These are phyloP conservation scores for Penicillium tannophilum DNA, from an alignment of 495 filamentous ascomycete species.

Conservation along the genomic window DNA sequence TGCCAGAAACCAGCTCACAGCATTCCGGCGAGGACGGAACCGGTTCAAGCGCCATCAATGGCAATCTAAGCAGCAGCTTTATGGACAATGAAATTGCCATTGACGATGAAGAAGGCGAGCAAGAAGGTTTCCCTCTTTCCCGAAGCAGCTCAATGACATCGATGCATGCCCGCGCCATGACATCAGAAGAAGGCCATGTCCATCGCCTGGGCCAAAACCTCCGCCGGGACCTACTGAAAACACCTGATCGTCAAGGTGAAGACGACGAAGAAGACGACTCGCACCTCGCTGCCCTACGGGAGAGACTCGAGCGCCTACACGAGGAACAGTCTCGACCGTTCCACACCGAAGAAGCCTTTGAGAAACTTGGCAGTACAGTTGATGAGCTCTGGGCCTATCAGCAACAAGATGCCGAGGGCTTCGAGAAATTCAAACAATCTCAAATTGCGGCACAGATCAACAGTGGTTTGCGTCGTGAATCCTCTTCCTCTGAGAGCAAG, in stretches of 20 bases:
- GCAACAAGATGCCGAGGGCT: slow-evolving; percentile 60
- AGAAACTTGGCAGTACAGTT: slow-evolving; percentile 58
- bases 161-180: slow-evolving; percentile 73
- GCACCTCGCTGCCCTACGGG: slow-evolving; percentile 58
- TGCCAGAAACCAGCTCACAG: slow-evolving; percentile 40
- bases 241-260: slow-evolving; percentile 36
- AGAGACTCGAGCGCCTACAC: slow-evolving; percentile 65
- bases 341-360: slow-evolving; percentile 57
- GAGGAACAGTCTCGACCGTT: slow-evolving; percentile 59
- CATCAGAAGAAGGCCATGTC: slow-evolving; percentile 86
- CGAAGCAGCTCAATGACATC: slow-evolving; percentile 79
- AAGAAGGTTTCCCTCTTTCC: slow-evolving; percentile 55
- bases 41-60: slow-evolving; percentile 35
- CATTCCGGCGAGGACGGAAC: slow-evolving; percentile 44
- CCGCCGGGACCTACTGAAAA: slow-evolving; percentile 65
- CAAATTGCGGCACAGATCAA: slow-evolving; percentile 69
- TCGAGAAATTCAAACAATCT: slow-evolving; percentile 65
- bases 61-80: slow-evolving; percentile 34
- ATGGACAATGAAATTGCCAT: slow-evolving; percentile 43
- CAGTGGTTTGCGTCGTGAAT: slow-evolving; percentile 31
- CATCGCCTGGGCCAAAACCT: slow-evolving; percentile 83
- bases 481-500: slow-evolving; percentile 17
- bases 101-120: slow-evolving; percentile 51
- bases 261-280: slow-evolving; percentile 51
- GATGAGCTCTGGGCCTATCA: slow-evolving; percentile 54